phyloP scores from a whole-genome alignment of 176 grass and related monocot species.

The Cymbopogon citratus region DNA sequence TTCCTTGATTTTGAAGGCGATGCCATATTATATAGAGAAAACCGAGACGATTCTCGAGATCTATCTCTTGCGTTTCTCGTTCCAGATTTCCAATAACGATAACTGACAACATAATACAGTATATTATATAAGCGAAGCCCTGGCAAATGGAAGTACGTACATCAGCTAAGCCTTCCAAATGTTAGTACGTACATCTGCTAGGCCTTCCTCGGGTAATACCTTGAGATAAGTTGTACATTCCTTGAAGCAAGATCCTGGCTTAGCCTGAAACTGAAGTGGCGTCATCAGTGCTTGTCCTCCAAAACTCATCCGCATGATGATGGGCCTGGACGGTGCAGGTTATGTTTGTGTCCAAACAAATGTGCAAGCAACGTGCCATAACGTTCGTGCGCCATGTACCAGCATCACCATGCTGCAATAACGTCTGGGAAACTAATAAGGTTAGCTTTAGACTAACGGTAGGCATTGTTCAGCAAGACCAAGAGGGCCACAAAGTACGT shows the following conservation, averaged over 20 bases:
- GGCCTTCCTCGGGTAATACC: not conserved
- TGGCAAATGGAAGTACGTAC: not conserved
- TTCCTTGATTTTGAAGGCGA: too few species aligned
- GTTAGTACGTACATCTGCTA: too few species aligned
- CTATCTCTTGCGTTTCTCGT: too few species aligned
- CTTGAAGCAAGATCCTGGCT: slow-evolving; percentile 3
- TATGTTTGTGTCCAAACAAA: not conserved
- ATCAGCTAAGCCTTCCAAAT: not conserved
- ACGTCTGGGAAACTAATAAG: not conserved
- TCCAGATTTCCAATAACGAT: not conserved
- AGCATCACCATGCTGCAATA: not conserved
- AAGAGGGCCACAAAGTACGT: not conserved
- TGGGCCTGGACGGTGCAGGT: not conserved
- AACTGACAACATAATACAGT: too few species aligned
- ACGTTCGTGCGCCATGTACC: not conserved
- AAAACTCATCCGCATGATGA: not conserved
- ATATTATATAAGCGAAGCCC: too few species aligned
- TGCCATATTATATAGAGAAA: too few species aligned
- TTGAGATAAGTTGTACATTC: not conserved
- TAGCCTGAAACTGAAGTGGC: not conserved
- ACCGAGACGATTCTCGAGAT: too few species aligned
- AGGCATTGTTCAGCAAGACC: not conserved
- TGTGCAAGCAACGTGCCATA: not conserved
- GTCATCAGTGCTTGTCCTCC: not conserved
- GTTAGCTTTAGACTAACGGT: too few species aligned